A percentile compares a stretch with the other conserved stretches of the same genome.
These are phyloP conservation scores for Sclerotinia subarctica DNA, from an alignment of 2,329 filamentous ascomycete genomes.

Conservation along the genomic window DNA sequence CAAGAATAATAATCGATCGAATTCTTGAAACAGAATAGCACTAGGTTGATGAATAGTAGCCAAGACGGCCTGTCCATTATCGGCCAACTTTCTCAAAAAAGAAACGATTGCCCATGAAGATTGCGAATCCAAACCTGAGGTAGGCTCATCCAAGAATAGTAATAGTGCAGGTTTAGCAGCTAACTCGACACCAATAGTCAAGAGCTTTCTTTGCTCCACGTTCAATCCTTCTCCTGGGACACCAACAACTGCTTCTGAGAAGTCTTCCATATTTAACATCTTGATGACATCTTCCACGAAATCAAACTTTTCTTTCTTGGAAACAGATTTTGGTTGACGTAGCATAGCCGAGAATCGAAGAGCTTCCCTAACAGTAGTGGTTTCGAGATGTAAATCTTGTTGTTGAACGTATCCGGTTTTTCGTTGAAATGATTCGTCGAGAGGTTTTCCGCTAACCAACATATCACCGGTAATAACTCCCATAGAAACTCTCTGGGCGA, in stretches of 20 bases:
- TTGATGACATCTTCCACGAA: constrained; percentile 93
- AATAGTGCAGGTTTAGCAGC: constrained; percentile 87
- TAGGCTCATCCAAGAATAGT: constrained; percentile 92
- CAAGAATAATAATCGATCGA: constrained; percentile 76
- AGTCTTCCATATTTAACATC: constrained; percentile 85
- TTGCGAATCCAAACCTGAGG: constrained; percentile 89
- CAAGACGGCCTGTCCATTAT: constrained; percentile 84
- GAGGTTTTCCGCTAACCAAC: constrained; percentile 40
- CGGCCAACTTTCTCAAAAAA: constrained; percentile 83
- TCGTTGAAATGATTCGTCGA: constrained; percentile 71
- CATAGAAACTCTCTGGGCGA: constrained; percentile 80
- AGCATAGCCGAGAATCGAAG: constrained; percentile 82
- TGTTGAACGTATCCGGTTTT: constrained; percentile 93
- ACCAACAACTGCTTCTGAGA: constrained; percentile 87
- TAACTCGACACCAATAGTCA: constrained; percentile 95
- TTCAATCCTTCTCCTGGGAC: constrained; percentile 84
- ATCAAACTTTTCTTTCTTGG: constrained; percentile 73
- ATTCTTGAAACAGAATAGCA: constrained; percentile 89
- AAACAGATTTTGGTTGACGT: constrained; percentile 73
- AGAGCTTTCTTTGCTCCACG: constrained; percentile 66
- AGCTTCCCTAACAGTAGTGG: constrained; percentile 73
- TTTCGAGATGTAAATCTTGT: constrained; percentile 84
- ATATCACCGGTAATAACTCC: constrained; percentile 87
- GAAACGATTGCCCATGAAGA: constrained; percentile 91
- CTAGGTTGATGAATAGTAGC: constrained; percentile 96